phyloP scores from a whole-genome alignment of 805 yeast species.

The Candida loeiensis region DNA sequence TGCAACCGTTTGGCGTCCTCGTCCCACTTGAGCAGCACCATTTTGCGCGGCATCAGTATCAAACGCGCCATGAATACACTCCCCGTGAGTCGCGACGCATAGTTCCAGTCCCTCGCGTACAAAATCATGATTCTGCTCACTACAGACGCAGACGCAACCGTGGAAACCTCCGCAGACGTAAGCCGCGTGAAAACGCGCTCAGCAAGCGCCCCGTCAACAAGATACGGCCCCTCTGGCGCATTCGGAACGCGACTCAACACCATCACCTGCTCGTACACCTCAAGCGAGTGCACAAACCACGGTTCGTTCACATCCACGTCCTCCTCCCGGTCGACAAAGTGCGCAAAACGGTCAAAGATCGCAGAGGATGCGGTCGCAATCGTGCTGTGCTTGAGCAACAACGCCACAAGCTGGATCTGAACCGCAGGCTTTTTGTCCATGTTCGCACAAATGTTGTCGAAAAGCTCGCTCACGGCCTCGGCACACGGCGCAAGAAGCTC shows the following conservation, averaged over 20 bases:
- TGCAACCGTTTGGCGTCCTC: constrained; percentile 1
- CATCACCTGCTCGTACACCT: constrained; percentile 53
- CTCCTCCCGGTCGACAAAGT: constrained; percentile 29
- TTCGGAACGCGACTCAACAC: constrained; percentile 50
- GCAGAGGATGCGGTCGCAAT: constrained; percentile 1
- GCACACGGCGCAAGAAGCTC: constrained; percentile 13
- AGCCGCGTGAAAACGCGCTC: constrained; percentile 42
- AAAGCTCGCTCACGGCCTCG: background rate
- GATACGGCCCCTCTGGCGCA: constrained; percentile 14
- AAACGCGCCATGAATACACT: constrained; percentile 46
- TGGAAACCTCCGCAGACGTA: constrained; percentile 31
- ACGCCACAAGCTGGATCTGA: constrained; percentile 15
- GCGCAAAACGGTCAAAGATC: constrained; percentile 30
- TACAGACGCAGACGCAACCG: constrained; percentile 46
- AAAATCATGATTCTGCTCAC: constrained; percentile 54
- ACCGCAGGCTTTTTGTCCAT: constrained; percentile 8
- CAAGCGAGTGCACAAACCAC: constrained; percentile 60
- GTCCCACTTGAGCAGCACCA: constrained; percentile 16
- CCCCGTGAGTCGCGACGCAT: constrained; percentile 38
- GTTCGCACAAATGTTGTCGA: background rate
- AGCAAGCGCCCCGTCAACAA: constrained; percentile 17
- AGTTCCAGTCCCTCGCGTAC: constrained; percentile 44
- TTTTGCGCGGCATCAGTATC: constrained; percentile 38
- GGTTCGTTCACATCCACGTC: constrained; percentile 32
- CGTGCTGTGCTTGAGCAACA: constrained; percentile 5